Evolutionary conservation across 2,329 filamentous ascomycete genomes (phyloP).

Genomic region (Sphaerulina populicola): DNA sequence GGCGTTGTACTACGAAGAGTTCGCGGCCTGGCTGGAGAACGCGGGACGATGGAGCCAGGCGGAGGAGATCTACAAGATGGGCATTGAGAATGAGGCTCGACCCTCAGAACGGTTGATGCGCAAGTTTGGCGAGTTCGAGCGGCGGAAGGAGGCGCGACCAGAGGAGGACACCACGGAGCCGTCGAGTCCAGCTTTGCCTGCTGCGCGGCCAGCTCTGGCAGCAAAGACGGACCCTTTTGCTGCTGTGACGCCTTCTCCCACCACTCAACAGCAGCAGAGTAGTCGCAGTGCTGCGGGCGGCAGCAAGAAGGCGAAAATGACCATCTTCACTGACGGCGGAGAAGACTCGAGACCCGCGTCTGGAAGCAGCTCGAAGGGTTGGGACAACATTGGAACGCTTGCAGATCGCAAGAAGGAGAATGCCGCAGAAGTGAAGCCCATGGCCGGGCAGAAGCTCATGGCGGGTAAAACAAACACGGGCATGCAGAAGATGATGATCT

Average conservation of each 20-base stretch:
- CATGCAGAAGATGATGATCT: conserved; percentile 77
- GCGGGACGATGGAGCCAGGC: conserved; percentile 80
- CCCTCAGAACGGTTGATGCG: conserved; percentile 72
- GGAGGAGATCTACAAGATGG: conserved; percentile 85
- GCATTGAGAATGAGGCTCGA: conserved; percentile 78
- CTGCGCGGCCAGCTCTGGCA: conserved; percentile 71
- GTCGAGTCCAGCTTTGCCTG: conserved; percentile 77
- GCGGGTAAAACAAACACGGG: conserved; percentile 72
- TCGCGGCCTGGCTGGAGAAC: conserved; percentile 82
- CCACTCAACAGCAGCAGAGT: conserved; percentile 58
- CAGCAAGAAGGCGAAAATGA: conserved; percentile 67
- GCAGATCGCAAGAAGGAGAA: conserved; percentile 93
- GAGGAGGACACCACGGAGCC: conserved; percentile 56
- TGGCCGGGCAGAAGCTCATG: conserved; percentile 85
- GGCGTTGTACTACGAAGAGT: conserved; percentile 94
- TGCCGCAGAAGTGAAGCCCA: conserved; percentile 71
- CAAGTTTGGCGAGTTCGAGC: conserved; percentile 88
- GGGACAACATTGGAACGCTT: conserved; percentile 85
- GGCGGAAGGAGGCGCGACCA: conserved; percentile 61
- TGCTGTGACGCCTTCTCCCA: conserved; percentile 42
- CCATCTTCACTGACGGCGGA: conserved; percentile 73
- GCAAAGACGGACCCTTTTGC: conserved; percentile 80
- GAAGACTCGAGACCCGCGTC: conserved; percentile 44
- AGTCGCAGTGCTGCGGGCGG: conserved; percentile 29
- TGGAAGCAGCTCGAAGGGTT: conserved; percentile 60